Percentiles rank a stretch among this genome's conserved stretches.
phyloP scores from a whole-genome alignment of 163 green algal species.

The Chloroidium sp. region DNA sequence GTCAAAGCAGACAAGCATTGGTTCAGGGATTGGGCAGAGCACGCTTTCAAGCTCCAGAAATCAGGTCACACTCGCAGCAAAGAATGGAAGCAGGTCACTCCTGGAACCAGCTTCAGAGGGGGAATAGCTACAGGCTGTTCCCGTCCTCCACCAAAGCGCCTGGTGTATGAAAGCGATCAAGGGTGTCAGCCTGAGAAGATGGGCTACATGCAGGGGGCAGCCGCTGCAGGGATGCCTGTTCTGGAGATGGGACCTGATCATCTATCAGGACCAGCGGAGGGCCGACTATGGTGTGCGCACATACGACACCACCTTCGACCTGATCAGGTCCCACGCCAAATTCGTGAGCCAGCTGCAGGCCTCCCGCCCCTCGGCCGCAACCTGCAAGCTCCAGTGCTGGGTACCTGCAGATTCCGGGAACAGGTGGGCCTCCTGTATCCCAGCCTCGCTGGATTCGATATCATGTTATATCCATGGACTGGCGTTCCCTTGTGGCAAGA shows the following conservation, averaged over 20 bases:
- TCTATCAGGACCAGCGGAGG: conserved; percentile 4
- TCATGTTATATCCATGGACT: too few relatives aligned
- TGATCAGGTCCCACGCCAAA: conserved; percentile 5
- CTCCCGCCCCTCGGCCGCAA: neutral
- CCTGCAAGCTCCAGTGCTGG: conserved; percentile 19
- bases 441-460: too few relatives aligned
- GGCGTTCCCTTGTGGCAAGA: too few relatives aligned
- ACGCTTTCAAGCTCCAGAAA: too few relatives aligned
- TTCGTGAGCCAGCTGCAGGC: neutral
- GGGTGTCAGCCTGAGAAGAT: too few relatives aligned
- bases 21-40: too few relatives aligned
- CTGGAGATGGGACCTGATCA: conserved; percentile 18
- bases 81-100: too few relatives aligned
- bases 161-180: too few relatives aligned
- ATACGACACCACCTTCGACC: conserved; percentile 18
- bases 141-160: too few relatives aligned
- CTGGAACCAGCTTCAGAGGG: too few relatives aligned
- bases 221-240: conserved; percentile 17
- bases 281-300: conserved; percentile 20
- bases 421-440: neutral
- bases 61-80: too few relatives aligned
- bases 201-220: conserved; percentile 3
- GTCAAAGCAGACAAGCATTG: too few relatives aligned
- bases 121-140: neutral
- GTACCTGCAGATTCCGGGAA: conserved; percentile 1